Base-by-base conservation (phyloP, 441 rosid species). In the Kokia cookei region DNA sequence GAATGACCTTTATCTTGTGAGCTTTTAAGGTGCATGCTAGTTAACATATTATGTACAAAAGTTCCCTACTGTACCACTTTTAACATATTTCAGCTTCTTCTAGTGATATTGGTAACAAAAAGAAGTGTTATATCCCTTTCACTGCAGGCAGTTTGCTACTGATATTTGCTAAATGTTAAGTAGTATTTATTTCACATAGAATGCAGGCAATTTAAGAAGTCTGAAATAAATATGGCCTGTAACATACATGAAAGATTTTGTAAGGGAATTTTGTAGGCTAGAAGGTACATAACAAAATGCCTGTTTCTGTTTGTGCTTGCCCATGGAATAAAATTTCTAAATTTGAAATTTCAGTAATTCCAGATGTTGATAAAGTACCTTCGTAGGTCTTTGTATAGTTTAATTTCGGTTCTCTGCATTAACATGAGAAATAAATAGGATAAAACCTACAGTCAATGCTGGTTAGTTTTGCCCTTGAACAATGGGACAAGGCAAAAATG, bases 371-470 rank as follows among this genome's bases (percentile, higher is more conserved):
- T 35, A 54, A 43, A 22, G 63, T 54, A 17, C 35, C 59, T 37
- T 54, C 58, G 26, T 54, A n/a, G 29, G 32, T 19, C 22, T 22
- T 62, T 50, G 22, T 55, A 55, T 22, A 13, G 64, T 55, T 70
- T 22, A 51, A 19, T 51, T 63, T 50, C 60, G 12, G 63, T 50
- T 32, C 14, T 29, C 40, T 17, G 24, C 35, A 3, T 35, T 50
- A 58, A 71, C 40, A 70, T 70, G 63, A 70, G n/a, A 70, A 68
- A 29, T 70, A 37, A 60, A 43, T 26, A 43, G 63, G 24, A 72
- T 67, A 50, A 48, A 67, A 67, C 42, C 71, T 29, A 7, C 14
- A 9, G 10, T 48, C 43, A 42, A 50, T 22, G 45, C 37, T 51
- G 19, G 48, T 48, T 32, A 63, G 53, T 19, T 26, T 64, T 22